Evolutionary conservation across 257 asterid species (phyloP).

Genomic region (Craterostigma plantagineum): DNA sequence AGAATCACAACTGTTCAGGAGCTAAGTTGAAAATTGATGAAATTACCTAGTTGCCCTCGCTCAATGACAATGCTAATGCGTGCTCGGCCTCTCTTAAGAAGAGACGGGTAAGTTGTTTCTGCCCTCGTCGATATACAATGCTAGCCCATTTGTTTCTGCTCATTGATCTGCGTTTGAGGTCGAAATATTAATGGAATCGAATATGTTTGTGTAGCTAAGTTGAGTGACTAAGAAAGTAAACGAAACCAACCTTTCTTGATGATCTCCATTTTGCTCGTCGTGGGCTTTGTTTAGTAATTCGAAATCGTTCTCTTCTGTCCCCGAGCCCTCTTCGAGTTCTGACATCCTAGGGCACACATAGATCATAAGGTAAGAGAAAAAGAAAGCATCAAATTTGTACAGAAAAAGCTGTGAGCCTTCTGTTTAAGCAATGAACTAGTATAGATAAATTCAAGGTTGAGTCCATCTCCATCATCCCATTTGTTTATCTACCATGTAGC

Average conservation of each 20-base stretch:
- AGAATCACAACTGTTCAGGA: too few relatives aligned
- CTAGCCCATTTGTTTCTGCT: conserved; percentile 40
- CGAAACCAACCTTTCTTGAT: conserved; percentile 19
- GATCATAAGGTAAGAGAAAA: conserved; percentile 1
- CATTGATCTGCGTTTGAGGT: conserved; percentile 6
- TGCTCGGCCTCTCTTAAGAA: conserved; percentile 73
- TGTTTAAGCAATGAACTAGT: too few relatives aligned
- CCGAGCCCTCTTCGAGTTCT: conserved; percentile 85
- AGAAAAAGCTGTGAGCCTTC: too few relatives aligned
- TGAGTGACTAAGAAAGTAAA: background rate
- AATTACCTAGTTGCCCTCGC: conserved; percentile 16
- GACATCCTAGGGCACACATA: conserved; percentile 34
- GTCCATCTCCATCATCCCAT: too few relatives aligned
- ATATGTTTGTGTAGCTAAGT: background rate
- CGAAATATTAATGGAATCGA: conserved; percentile 9
- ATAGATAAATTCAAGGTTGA: too few relatives aligned
- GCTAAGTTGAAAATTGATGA: too few relatives aligned
- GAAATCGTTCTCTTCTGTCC: conserved; percentile 48
- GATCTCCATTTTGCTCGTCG: conserved; percentile 11
- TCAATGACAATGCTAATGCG: conserved; percentile 59
- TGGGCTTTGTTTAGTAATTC: conserved; percentile 29
- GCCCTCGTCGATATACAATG: conserved; percentile 63
- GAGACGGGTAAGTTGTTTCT: conserved; percentile 46
- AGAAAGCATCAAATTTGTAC: too few relatives aligned
- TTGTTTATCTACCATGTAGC: too few relatives aligned